Conservation (phyloP, 306 rosid species). For the Begonia fuchsioides region DNA sequence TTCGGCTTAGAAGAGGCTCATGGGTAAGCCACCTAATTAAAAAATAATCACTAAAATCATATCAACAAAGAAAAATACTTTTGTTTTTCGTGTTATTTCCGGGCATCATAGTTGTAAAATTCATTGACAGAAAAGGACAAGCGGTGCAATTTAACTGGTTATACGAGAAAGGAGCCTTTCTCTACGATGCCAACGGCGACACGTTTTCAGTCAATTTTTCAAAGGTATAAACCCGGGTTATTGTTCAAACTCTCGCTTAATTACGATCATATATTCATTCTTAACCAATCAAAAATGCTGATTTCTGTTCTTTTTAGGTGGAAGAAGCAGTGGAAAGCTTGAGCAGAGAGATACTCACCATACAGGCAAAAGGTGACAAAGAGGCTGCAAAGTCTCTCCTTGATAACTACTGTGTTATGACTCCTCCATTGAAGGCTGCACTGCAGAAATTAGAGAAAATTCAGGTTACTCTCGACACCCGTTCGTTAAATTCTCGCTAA, state of each 20-base stretch:
- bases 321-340: constrained; percentile 77
- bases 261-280: background rate
- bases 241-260: background rate
- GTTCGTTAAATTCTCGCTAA: too few species aligned
- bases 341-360: constrained; percentile 78
- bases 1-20: constrained; percentile 93
- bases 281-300: constrained; percentile 7
- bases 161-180: constrained; percentile 65
- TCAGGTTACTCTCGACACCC: constrained; percentile 32
- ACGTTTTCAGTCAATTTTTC: constrained; percentile 69
- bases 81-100: constrained; percentile 10
- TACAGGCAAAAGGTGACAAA: constrained; percentile 90
- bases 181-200: constrained; percentile 38
- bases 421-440: constrained; percentile 51
- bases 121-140: constrained; percentile 70
- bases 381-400: constrained; percentile 65
- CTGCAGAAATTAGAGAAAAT: constrained; percentile 51
- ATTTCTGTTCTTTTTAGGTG: constrained; percentile 26
- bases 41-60: too few species aligned
- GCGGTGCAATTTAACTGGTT: constrained; percentile 96
- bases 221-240: constrained; percentile 35
- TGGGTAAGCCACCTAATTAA: constrained; percentile 43
- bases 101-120: constrained; percentile 14
- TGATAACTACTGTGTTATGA: constrained; percentile 35
- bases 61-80: background rate